Conservation (phyloP, 306 rosid species). For the Acacia melanoxylon region DNA sequence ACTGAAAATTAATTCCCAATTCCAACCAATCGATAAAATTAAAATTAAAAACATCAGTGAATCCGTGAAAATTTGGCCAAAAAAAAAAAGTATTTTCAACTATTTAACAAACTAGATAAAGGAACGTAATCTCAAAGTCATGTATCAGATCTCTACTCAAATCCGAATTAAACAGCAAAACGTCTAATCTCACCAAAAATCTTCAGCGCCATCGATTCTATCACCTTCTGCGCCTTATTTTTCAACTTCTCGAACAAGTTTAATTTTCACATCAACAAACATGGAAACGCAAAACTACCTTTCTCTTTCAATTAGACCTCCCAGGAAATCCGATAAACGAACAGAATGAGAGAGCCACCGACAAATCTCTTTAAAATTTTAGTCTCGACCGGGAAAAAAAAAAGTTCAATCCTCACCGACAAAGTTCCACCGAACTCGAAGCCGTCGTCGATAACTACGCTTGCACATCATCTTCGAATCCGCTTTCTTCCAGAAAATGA, state of each 20-base stretch:
- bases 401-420: neutral
- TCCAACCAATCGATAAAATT: neutral
- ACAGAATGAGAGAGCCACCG: slow-evolving; percentile 24
- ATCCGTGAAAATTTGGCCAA: neutral
- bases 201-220: slow-evolving; percentile 21
- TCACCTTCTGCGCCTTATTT: neutral
- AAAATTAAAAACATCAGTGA: neutral
- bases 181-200: slow-evolving; percentile 2
- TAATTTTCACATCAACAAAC: neutral
- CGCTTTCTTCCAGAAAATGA: neutral
- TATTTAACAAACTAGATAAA: neutral
- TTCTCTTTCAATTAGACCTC: neutral
- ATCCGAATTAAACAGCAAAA: slow-evolving; percentile 45
- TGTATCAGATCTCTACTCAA: slow-evolving; percentile 41
- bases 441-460: slow-evolving; percentile 34
- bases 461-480: neutral
- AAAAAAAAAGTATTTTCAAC: neutral
- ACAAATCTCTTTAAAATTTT: slow-evolving; percentile 42
- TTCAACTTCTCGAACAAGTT: neutral
- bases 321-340: neutral
- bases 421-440: slow-evolving; percentile 30
- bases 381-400: slow-evolving; percentile 33
- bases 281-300: neutral
- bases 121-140: neutral
- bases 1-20: neutral